Evolutionary conservation across 1,139 yeast genomes (phyloP), one percentile per base, ranked within the genome.

Genomic region (Debaryomyces coudertii): DNA sequence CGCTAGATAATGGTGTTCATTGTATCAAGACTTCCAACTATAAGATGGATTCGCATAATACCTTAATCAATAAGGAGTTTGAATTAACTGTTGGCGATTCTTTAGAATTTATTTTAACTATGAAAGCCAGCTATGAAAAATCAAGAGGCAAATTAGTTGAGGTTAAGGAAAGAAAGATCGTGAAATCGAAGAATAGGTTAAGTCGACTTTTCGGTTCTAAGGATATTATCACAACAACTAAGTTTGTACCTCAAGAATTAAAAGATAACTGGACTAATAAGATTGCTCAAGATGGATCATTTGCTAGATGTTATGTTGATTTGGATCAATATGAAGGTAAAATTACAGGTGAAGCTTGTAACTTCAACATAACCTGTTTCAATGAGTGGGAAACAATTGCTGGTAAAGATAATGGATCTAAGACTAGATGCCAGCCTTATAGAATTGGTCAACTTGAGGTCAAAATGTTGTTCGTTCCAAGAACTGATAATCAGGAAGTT

Each of bases 1-100:
- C 90, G 7, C 73, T 93, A 54, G 98, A 93, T 63, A 93, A 93
- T 63, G 97, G 97, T 2, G 83, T 86, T 33, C 97, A 93, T 60
- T 83, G 93, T 48, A 82, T 90, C 40, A 82, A 85, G 37, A 92
- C 97, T 0, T 85, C 88, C 25, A 80, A 80, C 58, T 75, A 82
- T 53, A 65, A 69, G 5, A 60, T 89, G 47, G 65, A 69, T 3
- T 59, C 69, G 9, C 64, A 63, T 33, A 66, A 68, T 20, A 72
- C 83, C 18, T 49, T 66, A 7, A 71, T 92, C 44, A 83, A 84
- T 44, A 92, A 89, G 58, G 98, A 93, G 61, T 90, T 90, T 62
- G 98, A 92, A 62, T 70, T 90, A 31, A 76, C 88, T 3, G 93
- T 87, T 14, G 81, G 80, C 37, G 81, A 80, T 9, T 76, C 79